phyloP scores from a whole-genome alignment of 768 basidiomycete genomes.

The Agaricus subrufescens region DNA sequence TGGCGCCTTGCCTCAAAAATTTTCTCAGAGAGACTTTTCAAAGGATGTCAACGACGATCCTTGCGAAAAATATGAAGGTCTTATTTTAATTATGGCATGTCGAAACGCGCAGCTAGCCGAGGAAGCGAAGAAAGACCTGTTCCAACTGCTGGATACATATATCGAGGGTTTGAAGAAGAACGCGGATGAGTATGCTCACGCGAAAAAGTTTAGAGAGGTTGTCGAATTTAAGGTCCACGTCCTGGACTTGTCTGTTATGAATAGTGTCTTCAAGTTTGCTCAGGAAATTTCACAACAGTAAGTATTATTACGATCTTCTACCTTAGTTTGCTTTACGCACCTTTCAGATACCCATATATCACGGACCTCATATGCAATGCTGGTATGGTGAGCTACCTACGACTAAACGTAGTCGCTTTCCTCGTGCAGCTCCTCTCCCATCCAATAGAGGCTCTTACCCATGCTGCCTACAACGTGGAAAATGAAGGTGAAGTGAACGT shows the following conservation, averaged over 20 bases:
- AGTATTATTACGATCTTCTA: conserved; percentile 15
- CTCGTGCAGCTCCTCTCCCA: conserved; percentile 43
- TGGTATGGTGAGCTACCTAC: conserved; percentile 56
- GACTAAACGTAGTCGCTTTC: conserved; percentile 45
- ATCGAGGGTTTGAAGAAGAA: conserved; percentile 31
- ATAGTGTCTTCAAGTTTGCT: conserved; percentile 59
- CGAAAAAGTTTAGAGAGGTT: conserved; percentile 52
- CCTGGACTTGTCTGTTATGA: conserved; percentile 61
- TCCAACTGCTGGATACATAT: conserved; percentile 48
- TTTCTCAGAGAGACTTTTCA: conserved; percentile 21
- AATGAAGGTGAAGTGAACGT: conserved; percentile 49
- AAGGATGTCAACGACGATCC: conserved; percentile 16
- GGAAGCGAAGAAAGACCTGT: conserved; percentile 51
- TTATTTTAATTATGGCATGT: conserved; percentile 81
- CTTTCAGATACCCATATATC: conserved; percentile 66
- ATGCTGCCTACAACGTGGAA: conserved; percentile 56
- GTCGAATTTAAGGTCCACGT: conserved; percentile 54
- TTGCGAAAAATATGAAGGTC: conserved; percentile 35
- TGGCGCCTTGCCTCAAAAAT: conserved; percentile 43
- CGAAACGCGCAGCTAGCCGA: conserved; percentile 61
- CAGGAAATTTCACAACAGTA: conserved; percentile 51
- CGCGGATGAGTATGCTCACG: conserved; percentile 44
- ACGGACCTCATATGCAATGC: conserved; percentile 83
- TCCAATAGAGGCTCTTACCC: conserved; percentile 45
- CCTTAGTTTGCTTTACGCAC: not conserved